Conservation (phyloP, 2,329 filamentous ascomycete species). For the Diaporthe nobilis region DNA sequence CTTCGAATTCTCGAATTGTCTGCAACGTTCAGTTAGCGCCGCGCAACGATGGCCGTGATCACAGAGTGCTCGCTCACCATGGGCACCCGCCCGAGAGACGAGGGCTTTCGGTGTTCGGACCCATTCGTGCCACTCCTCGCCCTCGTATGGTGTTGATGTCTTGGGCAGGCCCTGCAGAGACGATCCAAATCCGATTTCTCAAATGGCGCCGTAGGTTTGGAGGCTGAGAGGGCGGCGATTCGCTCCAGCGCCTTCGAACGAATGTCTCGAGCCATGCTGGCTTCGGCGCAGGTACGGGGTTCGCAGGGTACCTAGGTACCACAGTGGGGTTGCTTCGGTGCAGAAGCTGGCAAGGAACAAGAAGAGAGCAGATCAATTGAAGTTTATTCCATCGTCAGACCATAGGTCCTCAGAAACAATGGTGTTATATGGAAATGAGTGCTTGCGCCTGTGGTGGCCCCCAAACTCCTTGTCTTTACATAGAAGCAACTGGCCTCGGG, state of each 20-base stretch:
- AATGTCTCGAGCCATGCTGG: constrained; percentile 67
- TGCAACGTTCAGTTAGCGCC: constrained; percentile 53
- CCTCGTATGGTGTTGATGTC: constrained; percentile 53
- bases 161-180: constrained; percentile 71
- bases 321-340: neutral
- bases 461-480: constrained; percentile 28
- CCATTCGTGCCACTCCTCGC: constrained; percentile 64
- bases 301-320: neutral
- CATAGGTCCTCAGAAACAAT: neutral
- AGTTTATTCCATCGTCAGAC: constrained; percentile 4
- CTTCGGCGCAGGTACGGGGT: constrained; percentile 12
- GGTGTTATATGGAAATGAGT: constrained; percentile 8
- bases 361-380: neutral
- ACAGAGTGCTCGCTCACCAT: constrained; percentile 64
- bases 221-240: constrained; percentile 74
- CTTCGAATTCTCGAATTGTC: constrained; percentile 92
- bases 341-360: constrained; percentile 4
- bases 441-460: constrained; percentile 7
- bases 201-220: constrained; percentile 66
- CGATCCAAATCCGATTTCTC: constrained; percentile 75
- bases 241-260: constrained; percentile 75
- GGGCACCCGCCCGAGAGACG: constrained; percentile 67
- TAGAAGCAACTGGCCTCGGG: constrained; percentile 10
- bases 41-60: neutral
- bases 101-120: constrained; percentile 55